phyloP scores from a whole-genome alignment of 2,329 filamentous ascomycete genomes.

The Cladosporium sp. region DNA sequence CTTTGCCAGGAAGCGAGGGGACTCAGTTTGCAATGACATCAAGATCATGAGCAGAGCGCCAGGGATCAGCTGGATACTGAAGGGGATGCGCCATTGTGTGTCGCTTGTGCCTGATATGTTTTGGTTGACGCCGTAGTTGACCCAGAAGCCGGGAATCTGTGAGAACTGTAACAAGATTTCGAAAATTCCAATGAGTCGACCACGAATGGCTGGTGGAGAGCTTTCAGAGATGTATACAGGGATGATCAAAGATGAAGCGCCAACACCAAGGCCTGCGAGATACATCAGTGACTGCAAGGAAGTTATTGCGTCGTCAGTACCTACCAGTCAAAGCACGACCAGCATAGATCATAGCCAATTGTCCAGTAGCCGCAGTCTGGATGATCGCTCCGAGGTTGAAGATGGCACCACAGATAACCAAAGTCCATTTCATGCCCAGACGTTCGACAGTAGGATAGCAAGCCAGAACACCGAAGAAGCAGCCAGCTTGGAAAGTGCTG shows the following conservation, averaged over 20 bases:
- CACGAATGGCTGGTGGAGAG: constrained; percentile 58
- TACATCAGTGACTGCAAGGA: constrained; percentile 35
- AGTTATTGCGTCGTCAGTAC: neutral
- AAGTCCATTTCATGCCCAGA: constrained; percentile 63
- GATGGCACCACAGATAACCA: constrained; percentile 59
- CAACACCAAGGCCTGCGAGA: constrained; percentile 52
- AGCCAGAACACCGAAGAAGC: constrained; percentile 62
- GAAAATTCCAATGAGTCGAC: constrained; percentile 32
- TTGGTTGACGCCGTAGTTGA: constrained; percentile 47
- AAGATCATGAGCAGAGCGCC: constrained; percentile 29
- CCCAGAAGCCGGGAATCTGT: constrained; percentile 32
- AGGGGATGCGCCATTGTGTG: constrained; percentile 24
- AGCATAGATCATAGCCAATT: constrained; percentile 52
- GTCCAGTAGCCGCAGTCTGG: constrained; percentile 37
- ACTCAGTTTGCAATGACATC: constrained; percentile 30
- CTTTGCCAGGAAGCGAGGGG: constrained; percentile 29
- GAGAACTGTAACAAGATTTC: constrained; percentile 22
- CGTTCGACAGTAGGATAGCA: constrained; percentile 54
- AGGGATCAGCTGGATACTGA: constrained; percentile 32
- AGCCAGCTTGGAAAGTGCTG: constrained; percentile 66
- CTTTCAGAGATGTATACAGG: constrained; percentile 63
- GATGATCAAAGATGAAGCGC: constrained; percentile 54
- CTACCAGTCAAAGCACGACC: constrained; percentile 45
- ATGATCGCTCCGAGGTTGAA: constrained; percentile 65
- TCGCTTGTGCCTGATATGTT: constrained; percentile 33